Conservation (phyloP, 2,329 filamentous ascomycete genomes). For the Colletotrichum cereale region DNA sequence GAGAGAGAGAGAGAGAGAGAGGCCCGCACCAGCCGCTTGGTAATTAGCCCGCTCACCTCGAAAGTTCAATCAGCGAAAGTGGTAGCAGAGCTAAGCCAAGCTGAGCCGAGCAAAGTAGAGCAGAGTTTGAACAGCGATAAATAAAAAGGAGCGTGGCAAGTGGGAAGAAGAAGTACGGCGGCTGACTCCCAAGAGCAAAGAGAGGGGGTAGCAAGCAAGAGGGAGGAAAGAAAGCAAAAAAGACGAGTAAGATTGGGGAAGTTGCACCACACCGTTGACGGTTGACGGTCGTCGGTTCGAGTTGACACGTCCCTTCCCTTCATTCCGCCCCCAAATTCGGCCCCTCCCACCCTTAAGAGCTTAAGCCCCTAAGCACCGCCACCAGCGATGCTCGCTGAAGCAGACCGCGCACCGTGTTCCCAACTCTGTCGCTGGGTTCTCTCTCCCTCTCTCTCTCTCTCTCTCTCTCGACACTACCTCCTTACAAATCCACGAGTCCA, state of each 20-base stretch:
- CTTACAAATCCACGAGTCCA: not conserved
- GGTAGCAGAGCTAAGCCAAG: not conserved
- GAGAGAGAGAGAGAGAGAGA: no score
- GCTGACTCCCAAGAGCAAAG: no score
- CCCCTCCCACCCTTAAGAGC: not conserved
- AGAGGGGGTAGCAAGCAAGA: no score
- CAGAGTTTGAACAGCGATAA: not conserved
- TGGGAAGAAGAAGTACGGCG: no score
- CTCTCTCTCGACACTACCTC: not conserved
- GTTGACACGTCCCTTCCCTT: no score
- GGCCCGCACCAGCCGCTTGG: not conserved
- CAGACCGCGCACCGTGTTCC: not conserved
- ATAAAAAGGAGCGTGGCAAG: not conserved
- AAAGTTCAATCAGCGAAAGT: not conserved
- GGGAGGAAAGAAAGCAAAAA: not conserved
- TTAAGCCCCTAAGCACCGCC: not conserved
- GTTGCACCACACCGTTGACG: no score
- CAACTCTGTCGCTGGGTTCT: not conserved
- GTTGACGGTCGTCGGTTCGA: no score
- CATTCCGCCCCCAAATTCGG: conserved; percentile 24
- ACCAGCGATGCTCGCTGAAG: conserved; percentile 6
- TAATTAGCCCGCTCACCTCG: no score
- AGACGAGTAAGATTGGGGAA: not conserved
- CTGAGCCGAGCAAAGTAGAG: not conserved
- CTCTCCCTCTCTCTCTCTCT: no score